A percentile compares a stretch with the other conserved stretches of the same genome.
phyloP scores from a whole-genome alignment of 345 rosid genomes.

The Euphorbia pulcherrima region DNA sequence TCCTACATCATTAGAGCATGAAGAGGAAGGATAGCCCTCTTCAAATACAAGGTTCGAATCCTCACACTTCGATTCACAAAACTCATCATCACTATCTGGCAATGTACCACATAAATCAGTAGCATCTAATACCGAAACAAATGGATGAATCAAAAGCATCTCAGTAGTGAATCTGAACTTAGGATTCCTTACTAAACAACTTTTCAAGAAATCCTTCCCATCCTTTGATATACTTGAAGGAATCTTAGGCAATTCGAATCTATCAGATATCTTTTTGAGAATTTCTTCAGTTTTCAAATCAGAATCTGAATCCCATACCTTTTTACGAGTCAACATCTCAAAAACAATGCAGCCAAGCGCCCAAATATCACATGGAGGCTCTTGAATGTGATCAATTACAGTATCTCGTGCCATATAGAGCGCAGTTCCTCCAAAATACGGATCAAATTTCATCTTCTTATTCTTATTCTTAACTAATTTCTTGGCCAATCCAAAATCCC shows the following conservation, averaged over 20 bases:
- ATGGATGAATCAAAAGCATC: conserved; percentile 73
- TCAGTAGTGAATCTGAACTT: conserved; percentile 61
- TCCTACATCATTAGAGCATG: not conserved
- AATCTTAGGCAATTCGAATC: conserved; percentile 52
- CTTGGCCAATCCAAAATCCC: conserved; percentile 73
- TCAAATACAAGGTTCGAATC: conserved; percentile 11
- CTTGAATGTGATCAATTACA: conserved; percentile 48
- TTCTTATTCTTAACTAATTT: conserved; percentile 19
- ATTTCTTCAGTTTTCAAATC: conserved; percentile 35
- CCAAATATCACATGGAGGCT: conserved; percentile 80
- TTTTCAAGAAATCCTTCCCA: conserved; percentile 63
- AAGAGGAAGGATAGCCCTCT: conserved; percentile 13
- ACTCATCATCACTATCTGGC: not conserved
- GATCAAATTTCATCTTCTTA: conserved; percentile 28
- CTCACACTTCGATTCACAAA: conserved; percentile 1
- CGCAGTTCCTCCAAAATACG: conserved; percentile 55
- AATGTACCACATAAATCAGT: too few species aligned
- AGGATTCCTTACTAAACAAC: conserved; percentile 60
- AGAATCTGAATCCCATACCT: conserved; percentile 46
- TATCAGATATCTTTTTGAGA: conserved; percentile 53
- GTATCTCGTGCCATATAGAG: conserved; percentile 79
- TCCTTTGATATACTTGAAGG: conserved; percentile 55
- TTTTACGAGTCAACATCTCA: conserved; percentile 71
- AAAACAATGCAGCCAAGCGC: conserved; percentile 71
- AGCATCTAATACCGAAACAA: conserved; percentile 34